Percentiles rank a stretch among this genome's conserved stretches.
phyloP scores from a whole-genome alignment of 1,284 basidiomycete genomes.

The Thecaphora thlaspeos region DNA sequence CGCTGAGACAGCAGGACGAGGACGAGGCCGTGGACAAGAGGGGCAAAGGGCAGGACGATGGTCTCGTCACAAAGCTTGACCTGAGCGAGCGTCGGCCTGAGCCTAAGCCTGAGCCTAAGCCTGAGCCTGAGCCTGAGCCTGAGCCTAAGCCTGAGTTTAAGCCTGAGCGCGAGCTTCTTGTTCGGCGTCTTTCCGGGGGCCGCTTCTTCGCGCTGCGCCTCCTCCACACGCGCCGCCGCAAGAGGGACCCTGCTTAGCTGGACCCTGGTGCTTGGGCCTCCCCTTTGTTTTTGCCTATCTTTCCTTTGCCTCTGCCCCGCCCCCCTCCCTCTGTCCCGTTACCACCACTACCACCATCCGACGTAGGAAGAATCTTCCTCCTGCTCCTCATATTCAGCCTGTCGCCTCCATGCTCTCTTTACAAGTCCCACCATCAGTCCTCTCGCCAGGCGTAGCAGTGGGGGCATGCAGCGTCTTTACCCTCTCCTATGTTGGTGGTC shows the following conservation, averaged over 20 bases:
- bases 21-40: background rate
- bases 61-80: too few relatives aligned
- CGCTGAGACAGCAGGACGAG: background rate
- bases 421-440: conserved; percentile 9
- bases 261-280: too few relatives aligned
- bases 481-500: conserved; percentile 60
- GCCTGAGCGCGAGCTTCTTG: too few relatives aligned
- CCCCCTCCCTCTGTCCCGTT: background rate
- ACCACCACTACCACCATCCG: background rate
- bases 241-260: background rate
- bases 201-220: conserved; percentile 3
- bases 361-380: background rate
- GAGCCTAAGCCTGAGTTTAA: too few relatives aligned
- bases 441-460: conserved; percentile 17
- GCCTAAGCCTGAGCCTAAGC: too few relatives aligned
- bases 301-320: too few relatives aligned
- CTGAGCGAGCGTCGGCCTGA: too few relatives aligned
- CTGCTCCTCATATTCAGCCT: too few relatives aligned
- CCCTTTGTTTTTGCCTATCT: too few relatives aligned
- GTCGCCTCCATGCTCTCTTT: conserved; percentile 5
- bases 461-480: conserved; percentile 54
- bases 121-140: too few relatives aligned
- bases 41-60: too few relatives aligned
- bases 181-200: too few relatives aligned
- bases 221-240: background rate